Base-by-base conservation (phyloP, 2,329 filamentous ascomycete species). In the Trichoderma sp. region DNA sequence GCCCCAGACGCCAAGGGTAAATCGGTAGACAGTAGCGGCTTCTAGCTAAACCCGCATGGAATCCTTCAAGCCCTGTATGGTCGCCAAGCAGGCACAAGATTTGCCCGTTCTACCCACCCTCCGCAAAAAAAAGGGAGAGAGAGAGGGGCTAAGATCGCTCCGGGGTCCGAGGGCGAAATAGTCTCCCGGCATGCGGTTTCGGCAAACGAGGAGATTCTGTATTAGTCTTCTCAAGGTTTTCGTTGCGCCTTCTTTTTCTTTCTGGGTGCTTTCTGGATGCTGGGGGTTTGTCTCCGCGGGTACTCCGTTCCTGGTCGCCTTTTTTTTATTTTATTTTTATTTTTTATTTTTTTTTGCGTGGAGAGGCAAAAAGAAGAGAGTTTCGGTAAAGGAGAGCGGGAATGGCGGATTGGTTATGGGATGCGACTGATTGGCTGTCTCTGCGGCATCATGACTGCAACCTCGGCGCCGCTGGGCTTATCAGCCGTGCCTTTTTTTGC, bases 11-110 rank as follows among this genome's bases (percentile, higher is more conserved):
- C 39, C 27, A 45, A 19, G 52, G 63, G 52, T 34, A 34, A 54
- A 32, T 56, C 63, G 63, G 63, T 57, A 65, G 63, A 56, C 39
- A 34, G 52, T 35, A 48, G 63, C 63, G 63, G 63, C 63, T 65
- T 52, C 35, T 64, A 34, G 13, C 61, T 42, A 34, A 4, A 27
- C 19, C 25, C 22, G 22, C n/a, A n/a, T 59, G 37, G 57, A 53
- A 15, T 39, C 25, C 29, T n/a, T 19, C 25, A 25, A 10, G 39
- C 15, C 39, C 34, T 32, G 7, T 27, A 17, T 32, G 12, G 12
- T 48, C 32, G 32, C 27, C n/a, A 56, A 22, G 32, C 5, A 59
- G 57, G 37, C 27, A 48, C 25, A 60, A 34, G 27, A 27, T 19
- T 27, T 48, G 27, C 13, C 29, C 6, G 27, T 10, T 45, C 17